These are phyloP conservation scores for Verticillium nubilum DNA, from an alignment of 2,329 filamentous ascomycete genomes.

Conservation along the genomic window DNA sequence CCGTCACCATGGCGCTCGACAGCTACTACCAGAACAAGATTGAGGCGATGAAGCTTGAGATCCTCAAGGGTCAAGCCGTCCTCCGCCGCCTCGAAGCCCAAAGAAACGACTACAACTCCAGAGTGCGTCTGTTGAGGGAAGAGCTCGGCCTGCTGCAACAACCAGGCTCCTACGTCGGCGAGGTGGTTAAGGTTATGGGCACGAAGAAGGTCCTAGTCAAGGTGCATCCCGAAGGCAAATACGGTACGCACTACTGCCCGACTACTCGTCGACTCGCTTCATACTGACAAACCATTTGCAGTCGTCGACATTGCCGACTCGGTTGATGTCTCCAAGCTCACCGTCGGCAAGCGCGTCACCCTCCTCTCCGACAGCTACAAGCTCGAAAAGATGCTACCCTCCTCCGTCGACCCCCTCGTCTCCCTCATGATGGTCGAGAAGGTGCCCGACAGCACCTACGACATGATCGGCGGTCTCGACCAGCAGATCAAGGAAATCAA, in stretches of 20 bases:
- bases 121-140: slow-evolving; percentile 88
- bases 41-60: slow-evolving; percentile 99
- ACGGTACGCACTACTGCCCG: slow-evolving; percentile 57
- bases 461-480: slow-evolving; percentile 98
- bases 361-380: slow-evolving; percentile 97
- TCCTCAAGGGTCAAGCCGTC: slow-evolving; percentile 96
- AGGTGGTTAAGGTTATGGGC: slow-evolving; percentile 99
- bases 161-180: slow-evolving; percentile 94
- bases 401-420: slow-evolving; percentile 94
- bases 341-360: slow-evolving; percentile 93
- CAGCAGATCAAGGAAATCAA: slow-evolving; percentile 99
- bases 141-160: slow-evolving; percentile 95
- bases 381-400: slow-evolving; percentile 96
- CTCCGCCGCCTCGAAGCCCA: slow-evolving; percentile 93
- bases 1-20: slow-evolving; percentile 87
- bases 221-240: slow-evolving; percentile 99
- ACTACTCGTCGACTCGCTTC: slow-evolving; percentile 12
- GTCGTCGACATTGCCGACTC: slow-evolving; percentile 94
- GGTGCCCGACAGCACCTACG: slow-evolving; percentile 98
- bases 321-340: slow-evolving; percentile 93
- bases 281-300: slow-evolving; percentile 27
- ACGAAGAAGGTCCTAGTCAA: slow-evolving; percentile 99
- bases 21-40: slow-evolving; percentile 99
- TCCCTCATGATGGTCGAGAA: slow-evolving; percentile 99
- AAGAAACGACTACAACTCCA: slow-evolving; percentile 98